Conservation (phyloP, 768 basidiomycete genomes). For the Leccinum rimulosum region DNA sequence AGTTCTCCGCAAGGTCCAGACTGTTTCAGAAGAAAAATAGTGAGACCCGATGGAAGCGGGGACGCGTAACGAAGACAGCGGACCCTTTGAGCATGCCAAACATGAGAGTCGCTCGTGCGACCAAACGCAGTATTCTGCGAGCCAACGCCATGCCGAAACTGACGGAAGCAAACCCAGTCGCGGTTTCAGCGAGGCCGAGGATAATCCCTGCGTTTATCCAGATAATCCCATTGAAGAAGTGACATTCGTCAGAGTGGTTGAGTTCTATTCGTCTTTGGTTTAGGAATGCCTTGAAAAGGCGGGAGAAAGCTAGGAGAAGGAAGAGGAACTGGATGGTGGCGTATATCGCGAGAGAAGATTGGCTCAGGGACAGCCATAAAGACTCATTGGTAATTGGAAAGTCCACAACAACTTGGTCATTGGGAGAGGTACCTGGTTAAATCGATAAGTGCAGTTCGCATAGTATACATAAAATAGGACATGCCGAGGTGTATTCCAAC, state of each 20-base stretch:
- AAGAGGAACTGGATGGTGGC: slow-evolving; percentile 54
- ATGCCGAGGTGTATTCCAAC: slow-evolving; percentile 55
- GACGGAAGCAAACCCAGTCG: slow-evolving; percentile 57
- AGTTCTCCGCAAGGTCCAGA: slow-evolving; percentile 53
- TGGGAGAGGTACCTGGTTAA: slow-evolving; percentile 8
- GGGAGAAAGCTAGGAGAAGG: slow-evolving; percentile 59
- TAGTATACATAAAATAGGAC: slow-evolving; percentile 10
- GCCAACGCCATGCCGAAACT: slow-evolving; percentile 52
- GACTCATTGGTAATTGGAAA: slow-evolving; percentile 38
- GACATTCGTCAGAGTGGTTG: slow-evolving; percentile 41
- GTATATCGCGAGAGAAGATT: slow-evolving; percentile 58
- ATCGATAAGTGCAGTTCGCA: neutral
- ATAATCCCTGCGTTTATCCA: slow-evolving; percentile 65
- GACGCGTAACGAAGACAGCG: slow-evolving; percentile 18
- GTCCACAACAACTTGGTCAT: slow-evolving; percentile 34
- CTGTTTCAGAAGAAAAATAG: slow-evolving; percentile 29
- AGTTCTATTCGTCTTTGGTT: slow-evolving; percentile 53
- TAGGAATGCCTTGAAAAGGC: slow-evolving; percentile 48
- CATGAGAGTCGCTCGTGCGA: slow-evolving; percentile 52
- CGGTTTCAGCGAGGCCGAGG: slow-evolving; percentile 62
- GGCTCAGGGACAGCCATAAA: slow-evolving; percentile 58
- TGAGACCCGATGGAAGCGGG: neutral
- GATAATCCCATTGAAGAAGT: slow-evolving; percentile 54
- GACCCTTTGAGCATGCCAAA: slow-evolving; percentile 71
- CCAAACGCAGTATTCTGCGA: slow-evolving; percentile 56